Evolutionary conservation across 2,329 filamentous ascomycete genomes (phyloP).

Genomic region (Hypomyces rosellus): DNA sequence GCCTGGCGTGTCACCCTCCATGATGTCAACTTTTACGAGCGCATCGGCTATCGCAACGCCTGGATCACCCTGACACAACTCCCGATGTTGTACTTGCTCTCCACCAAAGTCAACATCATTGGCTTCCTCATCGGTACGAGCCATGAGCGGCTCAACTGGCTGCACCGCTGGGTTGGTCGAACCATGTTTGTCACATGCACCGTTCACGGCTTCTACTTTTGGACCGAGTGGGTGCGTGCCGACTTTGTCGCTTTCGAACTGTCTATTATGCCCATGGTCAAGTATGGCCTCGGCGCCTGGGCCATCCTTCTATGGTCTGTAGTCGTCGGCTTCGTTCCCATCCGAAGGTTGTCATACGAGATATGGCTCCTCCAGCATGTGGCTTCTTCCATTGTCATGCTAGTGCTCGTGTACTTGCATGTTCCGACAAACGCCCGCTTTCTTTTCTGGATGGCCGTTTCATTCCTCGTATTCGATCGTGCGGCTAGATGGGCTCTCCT

Average conservation of each 20-base stretch:
- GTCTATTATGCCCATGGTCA: constrained; percentile 55
- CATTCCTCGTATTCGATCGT: constrained; percentile 56
- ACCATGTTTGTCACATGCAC: constrained; percentile 63
- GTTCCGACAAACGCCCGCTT: constrained; percentile 52
- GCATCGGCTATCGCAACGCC: constrained; percentile 60
- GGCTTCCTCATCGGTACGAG: constrained; percentile 56
- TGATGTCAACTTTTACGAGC: constrained; percentile 55
- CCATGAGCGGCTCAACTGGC: constrained; percentile 66
- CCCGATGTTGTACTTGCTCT: constrained; percentile 56
- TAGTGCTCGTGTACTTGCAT: constrained; percentile 59
- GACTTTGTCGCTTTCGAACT: constrained; percentile 55
- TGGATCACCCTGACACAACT: constrained; percentile 61
- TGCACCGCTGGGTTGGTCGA: constrained; percentile 66
- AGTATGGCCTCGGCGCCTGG: constrained; percentile 63
- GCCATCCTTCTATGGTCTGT: constrained; percentile 59
- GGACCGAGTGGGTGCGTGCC: constrained; percentile 54
- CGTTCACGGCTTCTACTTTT: constrained; percentile 65
- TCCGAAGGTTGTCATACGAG: constrained; percentile 63
- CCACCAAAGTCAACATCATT: constrained; percentile 54
- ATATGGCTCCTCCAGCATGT: constrained; percentile 65
- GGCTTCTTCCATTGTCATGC: constrained; percentile 51
- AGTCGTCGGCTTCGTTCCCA: constrained; percentile 54
- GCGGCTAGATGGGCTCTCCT: constrained; percentile 43
- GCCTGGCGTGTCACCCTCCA: constrained; percentile 39
- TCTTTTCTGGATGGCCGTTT: constrained; percentile 61